Evolutionary conservation across 805 yeast species (phyloP).

Genomic region (Ascoidea rubescens): DNA sequence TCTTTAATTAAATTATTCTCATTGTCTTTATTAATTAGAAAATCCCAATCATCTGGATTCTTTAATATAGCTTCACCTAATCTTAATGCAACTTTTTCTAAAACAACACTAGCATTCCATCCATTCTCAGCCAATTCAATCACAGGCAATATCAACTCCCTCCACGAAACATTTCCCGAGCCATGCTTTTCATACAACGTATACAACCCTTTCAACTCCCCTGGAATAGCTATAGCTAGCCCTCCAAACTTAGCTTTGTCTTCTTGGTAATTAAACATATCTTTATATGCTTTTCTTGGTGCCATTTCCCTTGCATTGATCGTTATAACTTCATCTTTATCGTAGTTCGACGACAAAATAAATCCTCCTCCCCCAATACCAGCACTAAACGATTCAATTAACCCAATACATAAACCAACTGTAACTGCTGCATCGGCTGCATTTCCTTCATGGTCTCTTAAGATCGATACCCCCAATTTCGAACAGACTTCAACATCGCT

Average conservation of each 20-base stretch:
- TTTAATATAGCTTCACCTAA: conserved; percentile 20
- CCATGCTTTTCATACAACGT: conserved; percentile 47
- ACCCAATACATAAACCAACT: conserved; percentile 78
- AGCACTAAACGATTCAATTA: conserved; percentile 66
- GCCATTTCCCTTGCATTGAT: conserved; percentile 89
- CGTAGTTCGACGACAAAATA: conserved; percentile 29
- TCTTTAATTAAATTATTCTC: conserved; percentile 21
- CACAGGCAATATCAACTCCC: conserved; percentile 62
- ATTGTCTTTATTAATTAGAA: conserved; percentile 20
- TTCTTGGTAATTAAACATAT: conserved; percentile 37
- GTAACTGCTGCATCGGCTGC: conserved; percentile 94
- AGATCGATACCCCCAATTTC: conserved; percentile 40
- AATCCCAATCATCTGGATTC: conserved; percentile 35
- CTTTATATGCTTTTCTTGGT: conserved; percentile 43
- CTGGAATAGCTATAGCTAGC: conserved; percentile 80
- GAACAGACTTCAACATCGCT: conserved; percentile 56
- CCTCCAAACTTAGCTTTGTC: conserved; percentile 39
- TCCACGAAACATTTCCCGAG: conserved; percentile 62
- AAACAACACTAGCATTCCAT: conserved; percentile 34
- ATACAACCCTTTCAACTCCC: conserved; percentile 78
- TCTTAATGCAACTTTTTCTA: conserved; percentile 26
- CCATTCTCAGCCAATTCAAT: conserved; percentile 52
- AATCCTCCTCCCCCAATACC: conserved; percentile 94
- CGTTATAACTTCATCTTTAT: conserved; percentile 34
- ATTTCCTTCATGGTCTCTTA: conserved; percentile 44